phyloP scores from a whole-genome alignment of 1,284 basidiomycete genomes.

The Pisolithus thermaeus region DNA sequence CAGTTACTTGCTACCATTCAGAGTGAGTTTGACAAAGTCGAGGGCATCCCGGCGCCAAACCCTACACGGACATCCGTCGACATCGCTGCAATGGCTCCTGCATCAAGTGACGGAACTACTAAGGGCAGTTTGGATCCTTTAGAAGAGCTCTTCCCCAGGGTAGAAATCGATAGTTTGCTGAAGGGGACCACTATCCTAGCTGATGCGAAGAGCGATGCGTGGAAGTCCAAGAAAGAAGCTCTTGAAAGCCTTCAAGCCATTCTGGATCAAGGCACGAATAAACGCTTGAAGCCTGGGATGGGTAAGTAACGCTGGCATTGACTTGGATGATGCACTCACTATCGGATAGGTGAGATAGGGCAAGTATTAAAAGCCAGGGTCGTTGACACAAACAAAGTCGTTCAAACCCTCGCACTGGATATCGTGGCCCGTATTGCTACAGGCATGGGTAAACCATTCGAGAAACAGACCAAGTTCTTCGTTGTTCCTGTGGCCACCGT shows the following conservation, averaged over 20 bases:
- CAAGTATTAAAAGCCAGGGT: slow-evolving; percentile 87
- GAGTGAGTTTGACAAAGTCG: slow-evolving; percentile 92
- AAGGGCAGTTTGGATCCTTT: slow-evolving; percentile 60
- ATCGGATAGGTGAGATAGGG: slow-evolving; percentile 74
- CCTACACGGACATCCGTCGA: slow-evolving; percentile 77
- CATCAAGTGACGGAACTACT: slow-evolving; percentile 35
- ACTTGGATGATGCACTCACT: slow-evolving; percentile 4
- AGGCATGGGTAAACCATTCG: slow-evolving; percentile 95
- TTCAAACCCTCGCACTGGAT: slow-evolving; percentile 87
- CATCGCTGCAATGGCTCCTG: slow-evolving; percentile 46
- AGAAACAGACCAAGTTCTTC: slow-evolving; percentile 80
- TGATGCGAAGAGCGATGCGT: slow-evolving; percentile 86
- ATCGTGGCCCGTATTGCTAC: slow-evolving; percentile 85
- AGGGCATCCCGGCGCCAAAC: slow-evolving; percentile 73
- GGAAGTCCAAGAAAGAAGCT: slow-evolving; percentile 97
- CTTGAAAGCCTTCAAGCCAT: slow-evolving; percentile 81
- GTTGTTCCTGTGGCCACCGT: slow-evolving; percentile 77
- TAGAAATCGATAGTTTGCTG: slow-evolving; percentile 87
- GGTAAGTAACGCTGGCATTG: slow-evolving; percentile 42
- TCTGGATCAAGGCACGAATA: slow-evolving; percentile 87
- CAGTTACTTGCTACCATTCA: slow-evolving; percentile 91
- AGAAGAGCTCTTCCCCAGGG: slow-evolving; percentile 93
- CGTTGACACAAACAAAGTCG: slow-evolving; percentile 90
- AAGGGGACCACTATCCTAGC: slow-evolving; percentile 80
- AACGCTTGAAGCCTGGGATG: slow-evolving; percentile 87